These are phyloP conservation scores for Batkoa obscura DNA, from an alignment of 371 early-diverging fungal species.

Conservation along the genomic window DNA sequence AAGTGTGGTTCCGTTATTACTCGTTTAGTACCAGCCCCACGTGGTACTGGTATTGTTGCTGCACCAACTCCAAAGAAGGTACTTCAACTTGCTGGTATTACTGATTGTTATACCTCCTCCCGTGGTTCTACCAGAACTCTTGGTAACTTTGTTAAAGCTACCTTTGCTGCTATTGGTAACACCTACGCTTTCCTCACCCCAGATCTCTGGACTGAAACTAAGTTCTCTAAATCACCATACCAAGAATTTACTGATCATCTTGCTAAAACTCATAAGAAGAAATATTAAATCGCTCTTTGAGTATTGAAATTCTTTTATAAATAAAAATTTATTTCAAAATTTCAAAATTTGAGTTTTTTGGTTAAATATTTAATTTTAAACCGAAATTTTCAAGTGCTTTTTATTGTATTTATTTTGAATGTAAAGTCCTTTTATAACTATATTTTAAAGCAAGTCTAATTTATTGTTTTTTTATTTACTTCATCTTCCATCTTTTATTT, in stretches of 20 bases:
- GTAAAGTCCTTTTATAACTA: no score
- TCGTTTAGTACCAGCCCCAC: slow-evolving; percentile 94
- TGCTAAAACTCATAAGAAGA: slow-evolving; percentile 14
- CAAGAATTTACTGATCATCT: slow-evolving; percentile 89
- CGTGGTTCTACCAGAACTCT: slow-evolving; percentile 81
- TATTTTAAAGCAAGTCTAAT: no score
- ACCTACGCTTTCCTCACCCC: slow-evolving; percentile 97
- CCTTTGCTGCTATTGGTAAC: slow-evolving; percentile 95
- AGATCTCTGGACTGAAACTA: slow-evolving; percentile 86
- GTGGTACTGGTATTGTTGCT: slow-evolving; percentile 98
- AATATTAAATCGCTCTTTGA: slow-evolving; percentile 3
- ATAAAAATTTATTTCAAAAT: no score
- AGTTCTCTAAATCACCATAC: slow-evolving; percentile 77
- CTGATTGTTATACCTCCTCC: slow-evolving; percentile 95
- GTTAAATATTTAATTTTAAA: no score
- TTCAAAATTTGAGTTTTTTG: no score
- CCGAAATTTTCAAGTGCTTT: no score
- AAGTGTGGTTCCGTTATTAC: slow-evolving; percentile 96
- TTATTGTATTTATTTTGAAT: no score
- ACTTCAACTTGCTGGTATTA: slow-evolving; percentile 95
- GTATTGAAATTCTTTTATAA: no score
- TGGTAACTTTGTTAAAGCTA: slow-evolving; percentile 99
- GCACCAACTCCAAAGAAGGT: slow-evolving; percentile 96
- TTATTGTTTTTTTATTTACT: no score
- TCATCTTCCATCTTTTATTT: no score